Percentiles rank a stretch among this genome's conserved stretches.
phyloP scores from a whole-genome alignment of 2,329 filamentous ascomycete genomes.

The Coccinonectria pachysandricola region DNA sequence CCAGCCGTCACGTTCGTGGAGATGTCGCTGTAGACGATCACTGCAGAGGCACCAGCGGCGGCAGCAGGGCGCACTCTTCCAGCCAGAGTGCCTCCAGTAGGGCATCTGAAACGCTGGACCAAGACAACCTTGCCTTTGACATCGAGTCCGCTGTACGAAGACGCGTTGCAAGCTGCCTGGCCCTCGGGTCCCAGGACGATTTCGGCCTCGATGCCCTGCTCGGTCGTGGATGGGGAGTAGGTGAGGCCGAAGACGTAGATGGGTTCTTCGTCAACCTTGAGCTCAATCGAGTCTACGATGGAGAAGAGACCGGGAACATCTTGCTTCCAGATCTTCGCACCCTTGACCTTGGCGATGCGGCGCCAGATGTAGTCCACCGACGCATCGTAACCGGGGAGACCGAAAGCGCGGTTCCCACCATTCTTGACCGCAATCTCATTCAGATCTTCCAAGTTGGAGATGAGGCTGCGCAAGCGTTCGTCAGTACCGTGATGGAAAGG shows the following conservation, averaged over 20 bases:
- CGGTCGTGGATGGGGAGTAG: slow-evolving; percentile 22
- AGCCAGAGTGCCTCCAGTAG: slow-evolving; percentile 21
- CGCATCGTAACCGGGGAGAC: slow-evolving; percentile 23
- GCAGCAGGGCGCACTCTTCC: slow-evolving; percentile 21
- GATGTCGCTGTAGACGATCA: slow-evolving; percentile 23
- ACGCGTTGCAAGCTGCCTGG: slow-evolving; percentile 13
- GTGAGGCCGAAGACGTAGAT: slow-evolving; percentile 19
- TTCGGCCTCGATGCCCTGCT: slow-evolving; percentile 17
- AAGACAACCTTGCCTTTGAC: slow-evolving; percentile 23
- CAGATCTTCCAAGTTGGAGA: slow-evolving; percentile 18
- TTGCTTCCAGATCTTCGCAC: slow-evolving; percentile 20
- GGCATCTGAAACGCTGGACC: slow-evolving; percentile 21
- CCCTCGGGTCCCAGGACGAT: slow-evolving; percentile 20
- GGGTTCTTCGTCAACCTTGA: slow-evolving; percentile 15
- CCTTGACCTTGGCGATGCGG: slow-evolving; percentile 18
- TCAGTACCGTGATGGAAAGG: no score
- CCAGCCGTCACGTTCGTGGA: slow-evolving; percentile 21
- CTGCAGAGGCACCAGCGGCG: slow-evolving; percentile 19
- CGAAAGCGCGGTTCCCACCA: slow-evolving; percentile 22
- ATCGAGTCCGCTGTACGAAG: slow-evolving; percentile 17
- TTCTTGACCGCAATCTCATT: slow-evolving; percentile 22
- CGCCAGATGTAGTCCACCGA: slow-evolving; percentile 22
- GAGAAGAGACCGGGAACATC: slow-evolving; percentile 21
- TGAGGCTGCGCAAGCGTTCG: slow-evolving; percentile 12
- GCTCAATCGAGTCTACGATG: slow-evolving; percentile 12